Conservation (phyloP, 805 yeast species). For the Cyberlindnera maritima region DNA sequence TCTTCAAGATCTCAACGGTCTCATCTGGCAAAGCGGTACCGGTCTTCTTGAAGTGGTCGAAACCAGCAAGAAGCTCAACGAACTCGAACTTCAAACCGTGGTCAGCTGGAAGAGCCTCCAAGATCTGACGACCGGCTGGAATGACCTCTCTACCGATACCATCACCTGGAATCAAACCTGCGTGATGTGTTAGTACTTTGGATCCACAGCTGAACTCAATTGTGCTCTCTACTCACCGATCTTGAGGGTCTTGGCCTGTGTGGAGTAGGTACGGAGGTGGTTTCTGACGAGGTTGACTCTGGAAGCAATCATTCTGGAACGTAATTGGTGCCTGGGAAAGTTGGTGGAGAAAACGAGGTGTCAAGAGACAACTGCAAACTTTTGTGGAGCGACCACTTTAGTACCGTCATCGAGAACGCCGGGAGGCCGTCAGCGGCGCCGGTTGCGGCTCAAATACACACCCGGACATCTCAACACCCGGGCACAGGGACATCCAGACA, state of each 20-base stretch:
- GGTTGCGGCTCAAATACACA: not conserved
- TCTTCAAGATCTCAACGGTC: slow-evolving; percentile 74
- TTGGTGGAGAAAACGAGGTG: not conserved
- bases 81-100: slow-evolving; percentile 82
- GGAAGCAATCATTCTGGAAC: slow-evolving; percentile 14
- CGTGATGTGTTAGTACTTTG: slow-evolving; percentile 24
- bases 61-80: slow-evolving; percentile 89
- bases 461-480: too few species aligned
- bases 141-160: slow-evolving; percentile 98
- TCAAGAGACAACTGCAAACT: not conserved
- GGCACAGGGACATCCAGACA: too few species aligned
- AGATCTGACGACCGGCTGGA: slow-evolving; percentile 89
- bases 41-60: slow-evolving; percentile 88
- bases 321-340: not conserved
- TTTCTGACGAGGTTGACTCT: slow-evolving; percentile 10
- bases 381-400: not conserved
- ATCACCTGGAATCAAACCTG: slow-evolving; percentile 89
- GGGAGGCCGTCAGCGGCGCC: slow-evolving; percentile 6
- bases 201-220: slow-evolving; percentile 17
- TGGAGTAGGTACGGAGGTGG: slow-evolving; percentile 31
- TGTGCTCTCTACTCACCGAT: slow-evolving; percentile 33
- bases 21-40: slow-evolving; percentile 95
- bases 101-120: slow-evolving; percentile 77
- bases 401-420: not conserved
- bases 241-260: slow-evolving; percentile 46